A percentile compares a stretch with the other conserved stretches of the same genome.
These are phyloP conservation scores for Yarrowia sp. DNA, from an alignment of 805 yeast genomes.

Conservation along the genomic window DNA sequence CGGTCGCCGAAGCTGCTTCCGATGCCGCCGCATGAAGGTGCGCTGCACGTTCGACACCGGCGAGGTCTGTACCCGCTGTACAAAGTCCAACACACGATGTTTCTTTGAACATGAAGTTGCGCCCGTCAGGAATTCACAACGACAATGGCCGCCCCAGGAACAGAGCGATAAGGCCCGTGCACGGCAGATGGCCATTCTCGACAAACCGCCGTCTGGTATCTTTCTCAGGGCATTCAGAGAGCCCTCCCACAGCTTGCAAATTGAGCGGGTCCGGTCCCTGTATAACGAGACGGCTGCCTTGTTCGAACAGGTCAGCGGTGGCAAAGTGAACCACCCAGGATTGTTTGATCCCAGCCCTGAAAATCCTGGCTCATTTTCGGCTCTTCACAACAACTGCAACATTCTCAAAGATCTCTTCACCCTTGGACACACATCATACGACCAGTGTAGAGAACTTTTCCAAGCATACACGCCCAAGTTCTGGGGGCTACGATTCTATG, in stretches of 20 bases:
- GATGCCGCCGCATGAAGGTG: slow-evolving; percentile 24
- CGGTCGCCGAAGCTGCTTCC: slow-evolving; percentile 20
- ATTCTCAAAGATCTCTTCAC: slow-evolving; percentile 8
- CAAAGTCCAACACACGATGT: slow-evolving; percentile 21
- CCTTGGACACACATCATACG: slow-evolving; percentile 12
- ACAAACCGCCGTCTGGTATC: slow-evolving; percentile 7
- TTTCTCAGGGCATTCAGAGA: slow-evolving; percentile 5
- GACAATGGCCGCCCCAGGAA: slow-evolving; percentile 1
- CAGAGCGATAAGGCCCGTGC: slow-evolving; percentile 13
- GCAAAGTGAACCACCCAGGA: not conserved
- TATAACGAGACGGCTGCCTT: slow-evolving; percentile 2
- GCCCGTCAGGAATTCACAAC: not conserved
- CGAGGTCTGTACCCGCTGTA: slow-evolving; percentile 19
- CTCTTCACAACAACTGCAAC: slow-evolving; percentile 13
- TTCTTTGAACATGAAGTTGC: slow-evolving; percentile 19
- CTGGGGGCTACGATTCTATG: slow-evolving; percentile 21
- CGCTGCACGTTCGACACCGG: slow-evolving; percentile 18
- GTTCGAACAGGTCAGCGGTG: slow-evolving; percentile 6
- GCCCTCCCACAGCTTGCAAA: slow-evolving; percentile 2
- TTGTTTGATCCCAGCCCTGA: not conserved
- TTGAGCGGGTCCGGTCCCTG: not conserved
- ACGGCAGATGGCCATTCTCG: slow-evolving; percentile 2
- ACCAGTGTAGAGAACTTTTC: not conserved
- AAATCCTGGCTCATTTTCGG: not conserved
- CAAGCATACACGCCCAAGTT: not conserved